phyloP scores from a whole-genome alignment of 2,329 filamentous ascomycete species.

The Chalaropsis ovoidea region DNA sequence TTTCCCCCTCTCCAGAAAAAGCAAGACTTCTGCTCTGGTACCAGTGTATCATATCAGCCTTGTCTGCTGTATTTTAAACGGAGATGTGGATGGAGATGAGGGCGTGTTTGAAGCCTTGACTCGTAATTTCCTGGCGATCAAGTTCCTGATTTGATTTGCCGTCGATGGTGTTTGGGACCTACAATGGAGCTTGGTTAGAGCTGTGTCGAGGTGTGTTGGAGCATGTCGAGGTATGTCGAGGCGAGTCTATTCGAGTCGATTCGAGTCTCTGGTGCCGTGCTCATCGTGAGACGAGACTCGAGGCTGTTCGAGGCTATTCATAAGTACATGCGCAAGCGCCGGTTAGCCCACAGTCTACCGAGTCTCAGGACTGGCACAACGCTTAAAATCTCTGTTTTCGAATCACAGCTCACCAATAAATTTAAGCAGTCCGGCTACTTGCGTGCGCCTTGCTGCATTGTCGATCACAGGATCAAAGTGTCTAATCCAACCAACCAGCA shows the following conservation, averaged over 20 bases:
- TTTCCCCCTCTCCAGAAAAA: not conserved
- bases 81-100: not conserved
- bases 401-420: not conserved
- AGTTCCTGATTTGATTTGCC: slow-evolving; percentile 13
- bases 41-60: not conserved
- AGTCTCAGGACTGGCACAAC: not conserved
- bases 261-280: not conserved
- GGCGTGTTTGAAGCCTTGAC: not conserved
- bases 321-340: not conserved
- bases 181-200: not conserved
- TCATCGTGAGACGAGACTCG: not conserved
- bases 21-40: not conserved
- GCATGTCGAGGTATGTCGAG: not conserved
- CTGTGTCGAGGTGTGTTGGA: not conserved
- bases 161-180: not conserved
- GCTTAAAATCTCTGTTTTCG: not conserved
- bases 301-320: not conserved
- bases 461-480: slow-evolving; percentile 13
- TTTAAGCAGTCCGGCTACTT: not conserved
- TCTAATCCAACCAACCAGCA: not conserved
- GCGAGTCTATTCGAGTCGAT: not conserved
- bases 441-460: not conserved
- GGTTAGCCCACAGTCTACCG: not conserved
- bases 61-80: not conserved
- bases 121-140: not conserved